Evolutionary conservation across 2,329 filamentous ascomycete species (phyloP), one percentile per base, ranked within the genome.

Genomic region (Monosporascus sp.): DNA sequence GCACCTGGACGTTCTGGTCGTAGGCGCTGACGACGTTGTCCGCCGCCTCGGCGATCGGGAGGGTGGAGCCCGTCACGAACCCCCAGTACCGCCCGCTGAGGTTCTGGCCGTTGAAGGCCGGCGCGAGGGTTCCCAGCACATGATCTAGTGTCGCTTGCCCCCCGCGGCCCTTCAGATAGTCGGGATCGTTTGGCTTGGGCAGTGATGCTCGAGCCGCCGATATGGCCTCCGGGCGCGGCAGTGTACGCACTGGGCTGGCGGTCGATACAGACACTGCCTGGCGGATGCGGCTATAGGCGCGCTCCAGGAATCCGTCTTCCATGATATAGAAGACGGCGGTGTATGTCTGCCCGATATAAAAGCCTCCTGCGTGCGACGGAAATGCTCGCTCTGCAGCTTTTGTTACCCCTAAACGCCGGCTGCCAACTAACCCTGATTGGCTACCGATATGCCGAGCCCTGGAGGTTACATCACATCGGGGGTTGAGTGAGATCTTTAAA

Each of bases 1-100:
- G 91, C 1, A 96, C 89, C 54, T 86, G 81, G 5, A 91, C 85
- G 68, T 92, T 96, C 67, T 96, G 90, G 67, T 97, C 92, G 56
- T 87, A 81, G 8, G 82, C 80, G 5, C 86, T 86, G 56, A 93
- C 90, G n/a, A 96, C 72, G 58, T 90, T 88, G 68, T 97, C 93
- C 1, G 90, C 92, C 51, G 89, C 81, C 60, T 87, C 80, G 35
- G 91, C 91, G 24, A 90, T 83, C 6, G 90, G 89, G 0, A 92
- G 88, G 7, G 80, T 77, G 15, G 90, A 88, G 45, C 93, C 93
- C 0, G 87, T 96, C 6, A 97, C 88, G 67, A 97, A 96, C 54
- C 90, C 92, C 68, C 90, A 95, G 76, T 95, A 96, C 51, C 84
- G 82, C 11, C 83, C 70, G 44, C 80, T 83, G 43, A 80, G 77